Percentiles rank a stretch among this genome's conserved stretches.
Evolutionary conservation across 2,329 filamentous ascomycete genomes (phyloP).

Genomic region (Phoma sp.): DNA sequence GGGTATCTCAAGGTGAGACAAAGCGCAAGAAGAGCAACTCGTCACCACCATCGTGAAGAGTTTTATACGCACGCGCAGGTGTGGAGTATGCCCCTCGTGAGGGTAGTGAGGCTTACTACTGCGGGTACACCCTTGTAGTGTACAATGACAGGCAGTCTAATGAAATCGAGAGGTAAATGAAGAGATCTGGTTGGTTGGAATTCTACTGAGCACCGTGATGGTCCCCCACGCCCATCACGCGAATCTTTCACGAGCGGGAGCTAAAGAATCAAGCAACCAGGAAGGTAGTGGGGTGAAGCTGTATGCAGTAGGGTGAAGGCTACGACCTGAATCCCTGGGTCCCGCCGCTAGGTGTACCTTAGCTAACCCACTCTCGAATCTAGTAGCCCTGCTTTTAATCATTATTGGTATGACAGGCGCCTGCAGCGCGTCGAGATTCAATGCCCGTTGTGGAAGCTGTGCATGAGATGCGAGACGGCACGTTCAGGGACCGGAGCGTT

Average conservation of each 20-base stretch:
- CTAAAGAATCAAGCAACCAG: neutral
- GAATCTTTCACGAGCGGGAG: neutral
- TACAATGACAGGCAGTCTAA: neutral
- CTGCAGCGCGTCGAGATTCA: neutral
- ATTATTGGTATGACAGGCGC: neutral
- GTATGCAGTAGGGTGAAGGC: conserved; percentile 1
- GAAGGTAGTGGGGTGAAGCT: neutral
- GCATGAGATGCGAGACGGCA: conserved; percentile 12
- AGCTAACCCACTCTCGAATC: neutral
- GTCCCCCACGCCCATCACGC: conserved; percentile 5
- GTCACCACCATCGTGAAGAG: neutral
- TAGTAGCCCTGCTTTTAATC: neutral
- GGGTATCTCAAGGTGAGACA: neutral
- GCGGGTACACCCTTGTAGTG: neutral
- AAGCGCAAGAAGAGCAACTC: neutral
- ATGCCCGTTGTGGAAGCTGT: neutral
- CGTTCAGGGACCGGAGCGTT: conserved; percentile 18
- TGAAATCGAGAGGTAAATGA: neutral
- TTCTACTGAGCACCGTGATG: conserved; percentile 12
- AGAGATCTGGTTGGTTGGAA: conserved; percentile 1
- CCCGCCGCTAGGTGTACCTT: conserved; percentile 7
- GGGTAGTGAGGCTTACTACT: conserved; percentile 1
- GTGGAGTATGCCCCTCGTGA: neutral
- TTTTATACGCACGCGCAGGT: conserved; percentile 5
- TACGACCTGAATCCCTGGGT: neutral